Evolutionary conservation across 2,329 filamentous ascomycete species (phyloP).

Genomic region (Zymoseptoria crescenta): DNA sequence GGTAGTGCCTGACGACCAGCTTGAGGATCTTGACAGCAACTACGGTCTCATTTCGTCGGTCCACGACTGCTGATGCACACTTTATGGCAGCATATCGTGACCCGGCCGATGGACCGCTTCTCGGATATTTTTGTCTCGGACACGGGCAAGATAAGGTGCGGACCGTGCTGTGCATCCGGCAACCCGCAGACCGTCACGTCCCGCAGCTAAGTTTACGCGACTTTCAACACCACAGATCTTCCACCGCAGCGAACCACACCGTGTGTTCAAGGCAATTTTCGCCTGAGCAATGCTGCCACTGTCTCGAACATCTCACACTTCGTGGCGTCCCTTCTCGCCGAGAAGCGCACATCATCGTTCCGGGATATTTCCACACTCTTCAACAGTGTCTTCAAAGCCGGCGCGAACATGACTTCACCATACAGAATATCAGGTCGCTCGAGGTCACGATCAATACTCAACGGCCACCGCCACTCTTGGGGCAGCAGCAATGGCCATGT

Average conservation of each 20-base stretch:
- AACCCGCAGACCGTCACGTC: background rate
- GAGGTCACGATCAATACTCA: conserved; percentile 5
- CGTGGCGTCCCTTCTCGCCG: background rate
- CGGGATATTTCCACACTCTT: background rate
- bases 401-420: conserved; percentile 12
- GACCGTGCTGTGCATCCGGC: background rate
- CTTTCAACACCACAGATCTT: background rate
- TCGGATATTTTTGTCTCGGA: no score
- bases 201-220: background rate
- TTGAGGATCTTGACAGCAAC: no score
- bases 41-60: no score
- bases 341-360: background rate
- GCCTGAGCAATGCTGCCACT: background rate
- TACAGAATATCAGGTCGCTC: conserved; percentile 7
- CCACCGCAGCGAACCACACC: background rate
- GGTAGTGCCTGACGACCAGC: no score
- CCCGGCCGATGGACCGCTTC: no score
- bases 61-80: no score
- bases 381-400: background rate
- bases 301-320: background rate
- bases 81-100: background rate
- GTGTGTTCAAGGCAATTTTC: background rate
- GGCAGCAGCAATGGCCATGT: conserved; percentile 3
- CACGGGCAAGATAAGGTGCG: background rate
- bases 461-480: conserved; percentile 3